Evolutionary conservation across 192 early-diverging fungal genomes (phyloP), one percentile per base, ranked within the genome.

Genomic region (Chytriomyces confervae): DNA sequence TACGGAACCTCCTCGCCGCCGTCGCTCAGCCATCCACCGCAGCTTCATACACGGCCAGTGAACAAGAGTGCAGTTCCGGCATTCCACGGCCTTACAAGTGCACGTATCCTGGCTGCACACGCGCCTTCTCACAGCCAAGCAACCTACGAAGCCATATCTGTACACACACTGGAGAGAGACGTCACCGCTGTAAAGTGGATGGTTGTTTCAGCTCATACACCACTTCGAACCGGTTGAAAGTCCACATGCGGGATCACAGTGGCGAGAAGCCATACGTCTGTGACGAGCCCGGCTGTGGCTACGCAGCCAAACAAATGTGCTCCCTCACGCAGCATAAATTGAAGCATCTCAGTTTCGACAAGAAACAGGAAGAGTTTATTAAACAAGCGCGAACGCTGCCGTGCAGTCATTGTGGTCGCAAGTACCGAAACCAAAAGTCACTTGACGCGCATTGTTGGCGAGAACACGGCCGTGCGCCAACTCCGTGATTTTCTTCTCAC

Each of bases 231-330:
- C 53, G 53, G 53, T 20, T 57, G 16, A 57, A 13, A 13, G 53
- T 57, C 0, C 53, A 57, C 53, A 57, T n/a, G 20, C 53, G 53
- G 0, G 20, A 20, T 57, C 53, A 82, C 69, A 78, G 61, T 44
- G 81, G 78, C 49, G 79, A 69, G 47, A 75, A 70, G 62, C 81
- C 81, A 2, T 82, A 60, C 62, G 36, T 45, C 60, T 82, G 81
- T 61, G 66, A 78, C 47, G 62, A 80, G 61, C 61, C 57, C 1
- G 72, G 61, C 36, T 82, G 81, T 20, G 53, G 53, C 16, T 57
- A 57, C 53, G 20, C 16, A 13, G 53, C 53, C 53, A 57, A 57
- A 20, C 53, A 57, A 20, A n/a, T 20, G 13, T 57, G 53, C 53
- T n/a, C 16, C 53, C 53, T 57, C 16, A 57, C 13, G 3, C 20